Evolutionary conservation across 2,329 filamentous ascomycete species (phyloP).

Genomic region (Sarocladium oryzae): DNA sequence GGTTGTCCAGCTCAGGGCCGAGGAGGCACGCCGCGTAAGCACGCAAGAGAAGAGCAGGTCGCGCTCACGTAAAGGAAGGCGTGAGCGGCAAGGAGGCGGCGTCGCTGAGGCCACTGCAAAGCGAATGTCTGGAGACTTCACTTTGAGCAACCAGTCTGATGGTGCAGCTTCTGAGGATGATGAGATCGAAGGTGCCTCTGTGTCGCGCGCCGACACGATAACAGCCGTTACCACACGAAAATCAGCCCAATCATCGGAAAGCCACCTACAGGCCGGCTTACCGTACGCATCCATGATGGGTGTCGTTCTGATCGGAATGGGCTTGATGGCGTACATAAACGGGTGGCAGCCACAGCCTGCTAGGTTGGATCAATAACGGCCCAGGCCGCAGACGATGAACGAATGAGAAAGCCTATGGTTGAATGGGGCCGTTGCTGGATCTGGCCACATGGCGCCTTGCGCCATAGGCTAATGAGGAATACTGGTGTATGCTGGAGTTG

Average conservation of each 20-base stretch:
- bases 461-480: not conserved
- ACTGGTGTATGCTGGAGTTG: not conserved
- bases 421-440: not conserved
- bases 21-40: constrained; percentile 44
- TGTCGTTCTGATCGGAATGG: constrained; percentile 74
- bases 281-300: constrained; percentile 79
- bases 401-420: constrained; percentile 1
- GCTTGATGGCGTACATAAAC: constrained; percentile 81
- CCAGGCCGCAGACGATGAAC: constrained; percentile 1
- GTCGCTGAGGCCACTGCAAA: constrained; percentile 13
- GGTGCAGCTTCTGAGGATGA: constrained; percentile 23
- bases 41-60: constrained; percentile 34
- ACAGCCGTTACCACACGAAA: constrained; percentile 30
- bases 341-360: constrained; percentile 56
- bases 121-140: constrained; percentile 15
- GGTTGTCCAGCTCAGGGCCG: constrained; percentile 74
- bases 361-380: constrained; percentile 24
- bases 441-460: not conserved
- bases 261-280: constrained; percentile 44
- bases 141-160: constrained; percentile 14
- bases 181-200: constrained; percentile 31
- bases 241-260: constrained; percentile 29
- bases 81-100: constrained; percentile 16
- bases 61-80: constrained; percentile 26
- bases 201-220: constrained; percentile 43